Evolutionary conservation across 805 yeast species (phyloP).

Genomic region (Wickerhamiella alocasiicola): DNA sequence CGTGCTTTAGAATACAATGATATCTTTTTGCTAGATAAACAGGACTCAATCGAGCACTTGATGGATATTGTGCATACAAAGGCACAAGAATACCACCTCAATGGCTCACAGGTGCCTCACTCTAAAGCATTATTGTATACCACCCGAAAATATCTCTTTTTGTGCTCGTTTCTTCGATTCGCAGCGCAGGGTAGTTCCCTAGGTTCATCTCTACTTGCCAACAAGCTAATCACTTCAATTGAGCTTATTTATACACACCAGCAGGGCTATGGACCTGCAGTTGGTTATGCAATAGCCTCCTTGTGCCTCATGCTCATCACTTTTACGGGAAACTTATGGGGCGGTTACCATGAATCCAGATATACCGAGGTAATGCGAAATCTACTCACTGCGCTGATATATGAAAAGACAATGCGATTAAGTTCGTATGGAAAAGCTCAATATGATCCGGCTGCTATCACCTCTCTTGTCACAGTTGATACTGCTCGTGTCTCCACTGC

Average conservation of each 20-base stretch:
- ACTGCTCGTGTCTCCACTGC: conserved; percentile 59
- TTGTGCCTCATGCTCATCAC: not conserved
- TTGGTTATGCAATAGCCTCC: conserved; percentile 67
- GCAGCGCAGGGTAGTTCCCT: conserved; percentile 17
- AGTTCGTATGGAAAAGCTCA: conserved; percentile 44
- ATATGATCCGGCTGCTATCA: conserved; percentile 57
- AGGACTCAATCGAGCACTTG: conserved; percentile 15
- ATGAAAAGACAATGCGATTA: conserved; percentile 56
- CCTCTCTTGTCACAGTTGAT: conserved; percentile 72
- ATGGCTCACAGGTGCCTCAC: conserved; percentile 3
- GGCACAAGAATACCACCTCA: conserved; percentile 11
- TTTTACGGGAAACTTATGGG: not conserved
- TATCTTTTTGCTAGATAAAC: conserved; percentile 14
- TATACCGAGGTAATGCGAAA: conserved; percentile 47
- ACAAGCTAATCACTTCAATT: conserved; percentile 13
- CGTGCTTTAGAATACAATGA: conserved; percentile 21
- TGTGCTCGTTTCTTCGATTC: not conserved
- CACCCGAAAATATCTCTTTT: conserved; percentile 13
- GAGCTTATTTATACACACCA: conserved; percentile 13
- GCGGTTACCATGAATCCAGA: not conserved
- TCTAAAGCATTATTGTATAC: conserved; percentile 18
- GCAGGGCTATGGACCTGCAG: conserved; percentile 33
- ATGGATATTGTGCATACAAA: conserved; percentile 15
- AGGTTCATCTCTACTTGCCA: conserved; percentile 20
- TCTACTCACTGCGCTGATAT: conserved; percentile 53